phyloP scores from a whole-genome alignment of 2,329 filamentous ascomycete species.

The Westerdykella ornata region DNA sequence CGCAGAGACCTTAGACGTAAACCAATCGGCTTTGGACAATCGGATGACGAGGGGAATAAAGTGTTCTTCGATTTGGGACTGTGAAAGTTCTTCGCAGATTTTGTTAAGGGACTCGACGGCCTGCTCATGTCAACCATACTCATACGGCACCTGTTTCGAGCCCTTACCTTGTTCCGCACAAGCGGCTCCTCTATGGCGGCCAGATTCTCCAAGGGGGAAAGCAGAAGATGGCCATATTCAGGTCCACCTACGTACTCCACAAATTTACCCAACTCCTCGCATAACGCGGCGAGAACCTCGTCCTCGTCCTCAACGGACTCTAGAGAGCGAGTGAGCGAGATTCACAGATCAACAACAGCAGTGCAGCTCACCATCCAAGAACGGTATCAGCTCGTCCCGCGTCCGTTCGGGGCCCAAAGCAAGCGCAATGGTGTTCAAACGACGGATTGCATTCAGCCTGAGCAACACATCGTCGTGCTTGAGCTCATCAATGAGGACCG shows the following conservation, averaged over 20 bases:
- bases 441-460: constrained; percentile 95
- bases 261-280: constrained; percentile 92
- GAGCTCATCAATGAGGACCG: constrained; percentile 97
- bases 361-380: constrained; percentile 74
- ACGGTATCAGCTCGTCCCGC: constrained; percentile 96
- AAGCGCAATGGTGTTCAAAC: constrained; percentile 94
- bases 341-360: background rate
- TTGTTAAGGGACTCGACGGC: constrained; percentile 99
- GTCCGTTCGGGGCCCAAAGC: constrained; percentile 93
- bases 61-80: constrained; percentile 90
- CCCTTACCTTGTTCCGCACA: constrained; percentile 83
- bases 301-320: constrained; percentile 99
- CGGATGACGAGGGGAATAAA: constrained; percentile 94
- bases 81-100: constrained; percentile 87
- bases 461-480: constrained; percentile 99
- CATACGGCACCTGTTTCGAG: background rate
- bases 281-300: constrained; percentile 92
- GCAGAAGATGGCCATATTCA: constrained; percentile 88
- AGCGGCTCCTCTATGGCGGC: constrained; percentile 97
- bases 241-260: constrained; percentile 96
- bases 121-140: constrained; percentile 42
- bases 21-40: constrained; percentile 99
- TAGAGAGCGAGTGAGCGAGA: constrained; percentile 41
- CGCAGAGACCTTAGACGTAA: constrained; percentile 97
- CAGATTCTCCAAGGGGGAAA: constrained; percentile 94